A percentile compares a stretch with the other conserved stretches of the same genome.
Evolutionary conservation across 2,329 filamentous ascomycete species (phyloP).

Genomic region (Cytospora paraplurivora): DNA sequence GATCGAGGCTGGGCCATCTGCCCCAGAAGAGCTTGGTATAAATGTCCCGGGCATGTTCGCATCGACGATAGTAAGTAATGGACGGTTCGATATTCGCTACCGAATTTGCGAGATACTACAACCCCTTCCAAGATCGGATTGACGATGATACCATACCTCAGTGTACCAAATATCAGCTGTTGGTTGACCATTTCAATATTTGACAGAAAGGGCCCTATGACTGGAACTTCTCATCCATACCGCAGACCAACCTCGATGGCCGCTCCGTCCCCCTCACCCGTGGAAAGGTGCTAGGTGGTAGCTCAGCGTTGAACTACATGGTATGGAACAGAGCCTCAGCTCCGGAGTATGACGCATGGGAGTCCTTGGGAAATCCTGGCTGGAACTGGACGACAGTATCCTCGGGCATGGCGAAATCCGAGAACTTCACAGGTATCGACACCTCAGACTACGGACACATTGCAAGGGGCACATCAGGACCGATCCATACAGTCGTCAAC

Average conservation of each 20-base stretch:
- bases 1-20: slow-evolving; percentile 37
- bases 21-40: slow-evolving; percentile 33
- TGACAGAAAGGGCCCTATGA: slow-evolving; percentile 36
- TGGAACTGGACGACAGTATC: slow-evolving; percentile 33
- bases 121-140: background rate
- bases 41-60: slow-evolving; percentile 36
- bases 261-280: slow-evolving; percentile 46
- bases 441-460: slow-evolving; percentile 23
- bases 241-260: slow-evolving; percentile 43
- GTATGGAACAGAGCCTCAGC: slow-evolving; percentile 24
- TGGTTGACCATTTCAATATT: background rate
- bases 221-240: slow-evolving; percentile 45
- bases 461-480: slow-evolving; percentile 30
- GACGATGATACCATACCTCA: background rate
- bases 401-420: slow-evolving; percentile 33
- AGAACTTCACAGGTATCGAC: slow-evolving; percentile 31
- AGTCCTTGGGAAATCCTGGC: slow-evolving; percentile 22
- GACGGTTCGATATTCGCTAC: background rate
- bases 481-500: slow-evolving; percentile 40
- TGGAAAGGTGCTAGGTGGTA: slow-evolving; percentile 25
- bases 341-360: slow-evolving; percentile 28
- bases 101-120: background rate
- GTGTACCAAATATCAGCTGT: background rate
- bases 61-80: slow-evolving; percentile 22
- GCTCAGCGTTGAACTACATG: slow-evolving; percentile 25